These are phyloP conservation scores for Ceratobasidium sp. DNA, from an alignment of 1,284 basidiomycete species.

Conservation along the genomic window DNA sequence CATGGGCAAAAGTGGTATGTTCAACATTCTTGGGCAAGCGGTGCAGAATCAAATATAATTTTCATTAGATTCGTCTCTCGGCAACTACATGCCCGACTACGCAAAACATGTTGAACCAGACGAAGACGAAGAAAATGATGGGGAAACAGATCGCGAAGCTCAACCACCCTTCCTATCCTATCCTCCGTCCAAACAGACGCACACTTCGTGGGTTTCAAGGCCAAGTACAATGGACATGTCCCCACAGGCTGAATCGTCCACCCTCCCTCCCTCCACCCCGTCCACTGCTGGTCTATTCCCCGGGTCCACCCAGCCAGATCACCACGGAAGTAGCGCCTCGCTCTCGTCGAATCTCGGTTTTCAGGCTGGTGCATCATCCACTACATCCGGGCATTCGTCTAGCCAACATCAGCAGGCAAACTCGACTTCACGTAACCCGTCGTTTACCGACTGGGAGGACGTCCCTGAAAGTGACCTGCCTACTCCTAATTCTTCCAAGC, in stretches of 20 bases:
- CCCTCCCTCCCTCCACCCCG: constrained; percentile 30
- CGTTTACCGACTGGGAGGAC: constrained; percentile 61
- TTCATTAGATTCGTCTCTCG: constrained; percentile 15
- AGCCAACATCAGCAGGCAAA: constrained; percentile 6
- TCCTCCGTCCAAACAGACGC: background rate
- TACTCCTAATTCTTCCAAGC: constrained; percentile 38
- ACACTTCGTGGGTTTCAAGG: constrained; percentile 15
- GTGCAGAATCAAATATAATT: constrained; percentile 11
- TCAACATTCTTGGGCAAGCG: background rate
- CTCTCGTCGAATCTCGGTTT: constrained; percentile 22
- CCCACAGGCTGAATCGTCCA: constrained; percentile 22
- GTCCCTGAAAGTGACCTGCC: constrained; percentile 57
- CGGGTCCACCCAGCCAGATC: constrained; percentile 9
- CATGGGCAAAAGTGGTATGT: constrained; percentile 19
- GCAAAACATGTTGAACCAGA: constrained; percentile 4
- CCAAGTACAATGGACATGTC: constrained; percentile 25
- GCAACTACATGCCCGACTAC: background rate
- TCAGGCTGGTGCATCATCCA: constrained; percentile 19
- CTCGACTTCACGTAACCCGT: constrained; percentile 2
- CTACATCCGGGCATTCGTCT: constrained; percentile 30
- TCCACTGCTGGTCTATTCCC: constrained; percentile 23
- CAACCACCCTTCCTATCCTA: constrained; percentile 3
- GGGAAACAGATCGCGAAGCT: constrained; percentile 23
- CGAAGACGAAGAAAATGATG: constrained; percentile 38
- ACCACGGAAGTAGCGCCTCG: constrained; percentile 26